These are phyloP conservation scores for Rhododendron vialii DNA, from an alignment of 148 eudicot genomes.

Conservation along the genomic window DNA sequence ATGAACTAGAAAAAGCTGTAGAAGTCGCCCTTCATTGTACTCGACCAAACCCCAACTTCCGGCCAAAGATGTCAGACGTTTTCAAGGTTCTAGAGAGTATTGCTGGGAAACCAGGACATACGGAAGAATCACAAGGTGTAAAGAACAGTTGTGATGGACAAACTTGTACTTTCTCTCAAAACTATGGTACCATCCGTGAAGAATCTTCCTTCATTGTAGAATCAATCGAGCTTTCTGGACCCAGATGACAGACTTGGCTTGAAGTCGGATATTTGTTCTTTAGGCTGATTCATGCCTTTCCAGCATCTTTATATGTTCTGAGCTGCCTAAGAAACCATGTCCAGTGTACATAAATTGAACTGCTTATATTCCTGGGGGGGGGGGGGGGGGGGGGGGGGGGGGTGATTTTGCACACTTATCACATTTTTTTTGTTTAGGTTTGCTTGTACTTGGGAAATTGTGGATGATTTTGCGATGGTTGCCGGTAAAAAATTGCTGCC, in stretches of 20 bases:
- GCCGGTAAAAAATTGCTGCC: not conserved
- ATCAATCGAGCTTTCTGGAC: slow-evolving; percentile 88
- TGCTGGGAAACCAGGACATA: slow-evolving; percentile 26
- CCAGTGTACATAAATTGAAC: not conserved
- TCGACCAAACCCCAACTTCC: slow-evolving; percentile 52
- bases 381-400: too few relatives aligned
- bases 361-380: not conserved
- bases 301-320: not conserved
- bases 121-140: slow-evolving; percentile 40
- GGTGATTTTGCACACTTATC: not conserved
- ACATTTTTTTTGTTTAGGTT: not conserved
- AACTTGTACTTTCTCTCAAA: slow-evolving; percentile 42
- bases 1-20: slow-evolving; percentile 55
- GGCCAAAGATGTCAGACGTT: slow-evolving; percentile 85
- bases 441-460: not conserved
- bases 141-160: slow-evolving; percentile 19
- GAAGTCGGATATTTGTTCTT: not conserved
- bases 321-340: not conserved
- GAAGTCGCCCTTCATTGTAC: slow-evolving; percentile 64
- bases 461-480: not conserved
- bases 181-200: slow-evolving; percentile 33
- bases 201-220: slow-evolving; percentile 75
- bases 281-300: not conserved
- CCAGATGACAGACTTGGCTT: slow-evolving; percentile 38
- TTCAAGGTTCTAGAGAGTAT: slow-evolving; percentile 59